phyloP scores from a whole-genome alignment of 305 asterid genomes.

The Petunia hybrid region DNA sequence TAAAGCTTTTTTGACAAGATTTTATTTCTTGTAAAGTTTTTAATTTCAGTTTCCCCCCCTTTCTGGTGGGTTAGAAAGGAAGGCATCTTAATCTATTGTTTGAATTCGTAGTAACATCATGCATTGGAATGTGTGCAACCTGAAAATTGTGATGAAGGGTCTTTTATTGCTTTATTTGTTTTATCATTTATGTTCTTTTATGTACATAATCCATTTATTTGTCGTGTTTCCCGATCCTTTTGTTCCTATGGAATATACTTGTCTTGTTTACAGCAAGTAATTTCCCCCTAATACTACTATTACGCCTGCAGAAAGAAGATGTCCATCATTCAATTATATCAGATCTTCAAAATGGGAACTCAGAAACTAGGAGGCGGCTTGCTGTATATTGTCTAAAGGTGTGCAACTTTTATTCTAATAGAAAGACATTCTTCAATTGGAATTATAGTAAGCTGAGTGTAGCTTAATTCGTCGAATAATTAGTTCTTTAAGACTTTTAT shows the following conservation, averaged over 20 bases:
- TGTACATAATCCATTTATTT: slow-evolving; percentile 3
- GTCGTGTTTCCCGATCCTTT: slow-evolving; percentile 12
- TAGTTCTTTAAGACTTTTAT: not conserved
- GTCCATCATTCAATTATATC: slow-evolving; percentile 99
- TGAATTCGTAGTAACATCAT: not conserved
- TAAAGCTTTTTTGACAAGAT: too few species aligned
- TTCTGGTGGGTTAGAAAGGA: too few species aligned
- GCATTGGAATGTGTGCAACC: not conserved
- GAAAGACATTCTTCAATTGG: slow-evolving; percentile 30
- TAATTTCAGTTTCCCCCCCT: too few species aligned
- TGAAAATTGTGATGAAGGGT: slow-evolving; percentile 13
- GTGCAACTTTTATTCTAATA: slow-evolving; percentile 34
- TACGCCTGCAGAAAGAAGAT: slow-evolving; percentile 93
- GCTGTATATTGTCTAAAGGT: slow-evolving; percentile 99
- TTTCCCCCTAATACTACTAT: slow-evolving; percentile 35
- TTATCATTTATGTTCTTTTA: slow-evolving; percentile 6
- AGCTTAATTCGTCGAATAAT: slow-evolving; percentile 11
- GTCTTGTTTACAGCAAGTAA: not conserved
- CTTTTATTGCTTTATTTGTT: not conserved
- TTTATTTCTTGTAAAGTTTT: too few species aligned
- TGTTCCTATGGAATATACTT: slow-evolving; percentile 9
- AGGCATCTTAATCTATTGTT: not conserved
- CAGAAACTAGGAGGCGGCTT: slow-evolving; percentile 96
- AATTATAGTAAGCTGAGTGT: slow-evolving; percentile 11
- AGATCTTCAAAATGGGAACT: slow-evolving; percentile 96